Evolutionary conservation across 345 rosid species (phyloP).

Genomic region (Dovyalis caffra): DNA sequence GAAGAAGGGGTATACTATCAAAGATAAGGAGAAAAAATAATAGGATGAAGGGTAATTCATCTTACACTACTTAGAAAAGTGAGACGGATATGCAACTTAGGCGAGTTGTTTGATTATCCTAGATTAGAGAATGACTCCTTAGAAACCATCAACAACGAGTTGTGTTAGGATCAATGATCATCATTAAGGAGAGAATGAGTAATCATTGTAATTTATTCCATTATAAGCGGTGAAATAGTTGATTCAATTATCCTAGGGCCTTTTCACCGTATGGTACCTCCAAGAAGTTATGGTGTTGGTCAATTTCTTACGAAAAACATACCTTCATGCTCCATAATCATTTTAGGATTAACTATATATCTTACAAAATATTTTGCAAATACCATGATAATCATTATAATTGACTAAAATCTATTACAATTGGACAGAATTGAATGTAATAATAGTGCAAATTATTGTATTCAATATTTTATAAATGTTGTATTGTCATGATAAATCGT

Average conservation of each 20-base stretch:
- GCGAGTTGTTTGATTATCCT: constrained; percentile 72
- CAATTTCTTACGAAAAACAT: not conserved
- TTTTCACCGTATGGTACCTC: not conserved
- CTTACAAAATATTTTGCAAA: too few species aligned
- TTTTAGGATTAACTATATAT: too few species aligned
- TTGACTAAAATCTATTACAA: too few species aligned
- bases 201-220: not conserved
- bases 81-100: constrained; percentile 97
- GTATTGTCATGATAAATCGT: too few species aligned
- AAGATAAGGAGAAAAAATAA: constrained; percentile 92
- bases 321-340: too few species aligned
- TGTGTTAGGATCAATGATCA: not conserved
- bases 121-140: not conserved
- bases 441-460: too few species aligned
- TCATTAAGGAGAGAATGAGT: not conserved
- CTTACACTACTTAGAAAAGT: constrained; percentile 95
- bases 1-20: constrained; percentile 73
- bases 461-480: too few species aligned
- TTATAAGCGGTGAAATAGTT: not conserved
- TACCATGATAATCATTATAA: too few species aligned
- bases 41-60: constrained; percentile 93
- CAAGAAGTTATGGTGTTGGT: not conserved
- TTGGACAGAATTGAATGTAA: too few species aligned
- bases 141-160: not conserved
- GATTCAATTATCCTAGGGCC: not conserved